A percentile compares a stretch with the other conserved stretches of the same genome.
Conservation (phyloP, 2,329 filamentous ascomycete genomes). For the Elsinoe necatrix region DNA sequence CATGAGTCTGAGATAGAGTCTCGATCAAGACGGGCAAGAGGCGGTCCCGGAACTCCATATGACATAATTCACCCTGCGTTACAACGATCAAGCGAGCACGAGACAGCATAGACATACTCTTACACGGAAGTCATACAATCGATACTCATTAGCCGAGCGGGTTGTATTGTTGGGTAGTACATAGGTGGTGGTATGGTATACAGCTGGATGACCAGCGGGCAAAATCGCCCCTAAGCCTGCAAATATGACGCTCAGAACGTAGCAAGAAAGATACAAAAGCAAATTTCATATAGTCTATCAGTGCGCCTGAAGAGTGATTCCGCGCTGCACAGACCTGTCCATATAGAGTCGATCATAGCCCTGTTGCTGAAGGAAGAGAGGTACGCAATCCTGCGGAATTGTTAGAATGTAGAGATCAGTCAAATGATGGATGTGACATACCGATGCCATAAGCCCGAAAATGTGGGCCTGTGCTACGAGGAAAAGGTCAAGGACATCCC, state of each 20-base stretch:
- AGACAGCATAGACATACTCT: background rate
- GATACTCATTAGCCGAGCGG: background rate
- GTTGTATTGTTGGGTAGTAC: background rate
- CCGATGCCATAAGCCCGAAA: background rate
- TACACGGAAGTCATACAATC: too few species aligned
- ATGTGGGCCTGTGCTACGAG: background rate
- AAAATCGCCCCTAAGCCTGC: background rate
- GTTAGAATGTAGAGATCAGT: background rate
- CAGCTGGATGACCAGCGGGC: background rate
- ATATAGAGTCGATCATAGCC: background rate
- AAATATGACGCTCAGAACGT: conserved; percentile 1
- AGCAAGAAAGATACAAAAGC: background rate
- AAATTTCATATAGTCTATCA: background rate
- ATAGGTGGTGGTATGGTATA: conserved; percentile 4
- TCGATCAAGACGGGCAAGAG: background rate
- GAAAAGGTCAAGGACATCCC: background rate
- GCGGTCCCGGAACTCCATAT: too few species aligned
- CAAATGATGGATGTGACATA: background rate
- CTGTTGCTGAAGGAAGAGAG: background rate
- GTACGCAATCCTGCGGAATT: background rate
- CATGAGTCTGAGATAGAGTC: background rate
- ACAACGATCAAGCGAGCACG: background rate
- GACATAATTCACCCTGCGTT: background rate
- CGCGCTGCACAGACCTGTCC: background rate
- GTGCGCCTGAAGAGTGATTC: background rate